These are phyloP conservation scores for Cercospora zeae-maydis DNA, from an alignment of 2,329 filamentous ascomycete genomes.

Conservation along the genomic window DNA sequence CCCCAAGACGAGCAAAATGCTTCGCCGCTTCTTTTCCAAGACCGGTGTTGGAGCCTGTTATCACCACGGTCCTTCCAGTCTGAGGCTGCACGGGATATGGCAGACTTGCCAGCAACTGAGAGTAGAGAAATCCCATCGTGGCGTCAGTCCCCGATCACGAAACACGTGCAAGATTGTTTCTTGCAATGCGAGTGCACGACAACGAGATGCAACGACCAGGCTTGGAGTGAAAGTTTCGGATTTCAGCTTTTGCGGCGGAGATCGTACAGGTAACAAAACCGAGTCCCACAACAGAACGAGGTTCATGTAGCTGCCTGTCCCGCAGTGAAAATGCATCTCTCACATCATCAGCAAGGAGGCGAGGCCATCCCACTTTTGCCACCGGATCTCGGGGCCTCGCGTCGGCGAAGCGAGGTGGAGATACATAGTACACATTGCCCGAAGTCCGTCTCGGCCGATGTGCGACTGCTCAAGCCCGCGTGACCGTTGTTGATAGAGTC, in stretches of 20 bases:
- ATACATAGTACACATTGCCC: not conserved
- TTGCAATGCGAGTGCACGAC: not conserved
- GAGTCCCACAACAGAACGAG: no score
- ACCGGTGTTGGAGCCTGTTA: constrained; percentile 59
- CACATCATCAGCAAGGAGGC: not conserved
- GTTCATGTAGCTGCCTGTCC: not conserved
- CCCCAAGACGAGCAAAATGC: constrained; percentile 15
- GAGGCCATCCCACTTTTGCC: not conserved
- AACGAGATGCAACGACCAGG: not conserved
- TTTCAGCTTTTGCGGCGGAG: not conserved
- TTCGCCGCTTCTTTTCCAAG: constrained; percentile 51
- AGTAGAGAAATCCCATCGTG: not conserved
- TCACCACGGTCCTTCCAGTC: constrained; percentile 33
- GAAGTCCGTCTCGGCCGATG: not conserved
- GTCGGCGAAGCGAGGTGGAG: not conserved
- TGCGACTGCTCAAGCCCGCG: not conserved
- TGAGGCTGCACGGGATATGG: not conserved
- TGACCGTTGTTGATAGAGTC: not conserved
- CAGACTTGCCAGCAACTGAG: not conserved
- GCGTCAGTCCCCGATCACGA: not conserved
- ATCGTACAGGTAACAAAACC: no score
- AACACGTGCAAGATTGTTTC: not conserved
- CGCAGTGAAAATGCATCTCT: not conserved
- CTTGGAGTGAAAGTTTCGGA: not conserved
- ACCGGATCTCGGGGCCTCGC: not conserved